A percentile compares a stretch with the other conserved stretches of the same genome.
Conservation (phyloP, 345 rosid genomes). For the Eucalyptus curtisii region DNA sequence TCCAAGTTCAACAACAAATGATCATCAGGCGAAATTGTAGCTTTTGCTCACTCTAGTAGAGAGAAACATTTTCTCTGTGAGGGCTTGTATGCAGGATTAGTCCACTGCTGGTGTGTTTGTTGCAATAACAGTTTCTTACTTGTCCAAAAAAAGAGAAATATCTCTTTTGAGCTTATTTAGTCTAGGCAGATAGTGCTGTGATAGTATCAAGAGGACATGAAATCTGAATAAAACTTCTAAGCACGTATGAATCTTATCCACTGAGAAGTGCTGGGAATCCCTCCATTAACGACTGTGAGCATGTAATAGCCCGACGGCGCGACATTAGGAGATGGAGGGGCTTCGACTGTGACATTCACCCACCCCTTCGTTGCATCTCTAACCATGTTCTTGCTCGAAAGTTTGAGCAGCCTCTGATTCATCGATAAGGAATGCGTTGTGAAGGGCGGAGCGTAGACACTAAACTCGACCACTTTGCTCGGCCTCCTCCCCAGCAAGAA, state of each 20-base stretch:
- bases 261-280: conserved; percentile 35
- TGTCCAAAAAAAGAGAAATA: not conserved
- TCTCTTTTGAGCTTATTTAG: not conserved
- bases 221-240: not conserved
- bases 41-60: not conserved
- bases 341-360: conserved; percentile 7
- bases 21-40: not conserved
- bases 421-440: conserved; percentile 36
- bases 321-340: conserved; percentile 31
- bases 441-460: conserved; percentile 22
- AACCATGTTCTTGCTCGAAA: conserved; percentile 1
- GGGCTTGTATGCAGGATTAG: not conserved
- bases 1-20: not conserved
- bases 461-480: conserved; percentile 3
- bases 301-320: conserved; percentile 52
- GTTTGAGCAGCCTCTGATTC: conserved; percentile 43
- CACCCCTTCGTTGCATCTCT: not conserved
- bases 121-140: not conserved
- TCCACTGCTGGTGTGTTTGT: not conserved
- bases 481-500: conserved; percentile 9
- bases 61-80: too few relatives aligned
- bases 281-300: conserved; percentile 32
- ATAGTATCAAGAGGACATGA: not conserved
- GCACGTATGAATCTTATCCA: conserved; percentile 20
- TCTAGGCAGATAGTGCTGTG: not conserved